Evolutionary conservation across 768 basidiomycete species (phyloP).

Genomic region (Boletus subparvulus): DNA sequence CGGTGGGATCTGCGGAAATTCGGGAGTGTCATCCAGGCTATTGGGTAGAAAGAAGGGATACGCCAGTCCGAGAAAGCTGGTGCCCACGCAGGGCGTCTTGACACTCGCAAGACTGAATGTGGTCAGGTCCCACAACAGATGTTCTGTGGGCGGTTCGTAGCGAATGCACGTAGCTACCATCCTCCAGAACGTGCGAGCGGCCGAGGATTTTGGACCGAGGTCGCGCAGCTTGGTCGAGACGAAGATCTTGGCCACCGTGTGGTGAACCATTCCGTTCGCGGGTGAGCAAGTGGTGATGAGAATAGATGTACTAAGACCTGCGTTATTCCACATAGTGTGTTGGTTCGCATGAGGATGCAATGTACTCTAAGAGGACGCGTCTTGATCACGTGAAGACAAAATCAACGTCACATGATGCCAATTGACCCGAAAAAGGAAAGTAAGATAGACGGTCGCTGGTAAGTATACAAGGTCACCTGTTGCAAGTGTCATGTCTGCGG

Average conservation of each 20-base stretch:
- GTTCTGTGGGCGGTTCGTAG: conserved; percentile 21
- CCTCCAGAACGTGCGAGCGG: conserved; percentile 24
- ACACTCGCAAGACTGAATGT: conserved; percentile 29
- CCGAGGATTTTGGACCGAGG: conserved; percentile 25
- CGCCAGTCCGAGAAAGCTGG: conserved; percentile 24
- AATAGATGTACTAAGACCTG: conserved; percentile 27
- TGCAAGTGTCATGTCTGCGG: conserved; percentile 30
- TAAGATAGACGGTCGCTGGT: neutral
- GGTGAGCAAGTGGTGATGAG: conserved; percentile 24
- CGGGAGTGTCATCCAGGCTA: conserved; percentile 20
- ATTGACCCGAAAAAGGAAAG: neutral
- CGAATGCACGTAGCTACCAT: conserved; percentile 26
- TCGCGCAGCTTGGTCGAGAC: conserved; percentile 27
- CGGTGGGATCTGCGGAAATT: conserved; percentile 12
- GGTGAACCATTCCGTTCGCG: conserved; percentile 31
- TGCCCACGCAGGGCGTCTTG: conserved; percentile 18
- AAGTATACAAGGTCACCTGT: neutral
- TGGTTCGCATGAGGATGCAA: neutral
- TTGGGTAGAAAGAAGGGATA: neutral
- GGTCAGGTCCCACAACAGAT: conserved; percentile 20
- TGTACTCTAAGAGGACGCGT: conserved; percentile 13
- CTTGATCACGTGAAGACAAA: conserved; percentile 19
- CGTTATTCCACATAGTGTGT: conserved; percentile 26
- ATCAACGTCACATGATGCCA: conserved; percentile 11
- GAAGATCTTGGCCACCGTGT: conserved; percentile 26